Evolutionary conservation across 176 grass and related monocot genomes (phyloP), one percentile per base, ranked within the genome.

Genomic region (Carex littledalei): DNA sequence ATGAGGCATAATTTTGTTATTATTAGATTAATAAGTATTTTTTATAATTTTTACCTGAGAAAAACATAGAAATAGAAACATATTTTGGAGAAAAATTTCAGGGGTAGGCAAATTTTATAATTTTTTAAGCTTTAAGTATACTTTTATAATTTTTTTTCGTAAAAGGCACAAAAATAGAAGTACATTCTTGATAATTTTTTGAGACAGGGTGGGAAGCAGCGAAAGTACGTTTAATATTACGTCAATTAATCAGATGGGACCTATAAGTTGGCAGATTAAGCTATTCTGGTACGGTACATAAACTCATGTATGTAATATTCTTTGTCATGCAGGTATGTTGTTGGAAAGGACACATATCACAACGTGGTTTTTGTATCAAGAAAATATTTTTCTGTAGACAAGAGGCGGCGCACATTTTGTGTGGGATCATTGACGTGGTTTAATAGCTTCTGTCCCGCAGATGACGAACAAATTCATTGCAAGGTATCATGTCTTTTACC

Each of bases 291-390:
- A 15, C 70, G 3, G 58, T 79, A 64, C 31, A 39, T 88, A 82
- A 74, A 77, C 80, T 87, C 64, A 34, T 15, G 29, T 75, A 84
- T 55, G 63, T 85, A 24, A 65, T 39, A 56, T 88, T 73, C 6
- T 0, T 64, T 29, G 2, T 83, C 18, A 45, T 88, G 55, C 54
- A 95, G 93, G 96, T 99, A 95, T 69, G 96, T 99, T 54, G 91
- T 95, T 76, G 96, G 90, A 81, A 99, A 99, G 85, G 93, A 94
- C 85, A 94, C 91, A 87, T 69, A 90, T 59, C 90, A 94, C 56
- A 99, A 99, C 85, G 96, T 94, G 65, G 80, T 99, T 88, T 94
- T 99, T 17, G 90, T 90, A 79, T 99, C 96, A 73, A 99, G 96
- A 79, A 94, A 94, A 75, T 95, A 99, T 65, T 99, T 94, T 86